These are phyloP conservation scores for Aureobasidium mangrovei DNA, from an alignment of 2,329 filamentous ascomycete genomes.

Conservation along the genomic window DNA sequence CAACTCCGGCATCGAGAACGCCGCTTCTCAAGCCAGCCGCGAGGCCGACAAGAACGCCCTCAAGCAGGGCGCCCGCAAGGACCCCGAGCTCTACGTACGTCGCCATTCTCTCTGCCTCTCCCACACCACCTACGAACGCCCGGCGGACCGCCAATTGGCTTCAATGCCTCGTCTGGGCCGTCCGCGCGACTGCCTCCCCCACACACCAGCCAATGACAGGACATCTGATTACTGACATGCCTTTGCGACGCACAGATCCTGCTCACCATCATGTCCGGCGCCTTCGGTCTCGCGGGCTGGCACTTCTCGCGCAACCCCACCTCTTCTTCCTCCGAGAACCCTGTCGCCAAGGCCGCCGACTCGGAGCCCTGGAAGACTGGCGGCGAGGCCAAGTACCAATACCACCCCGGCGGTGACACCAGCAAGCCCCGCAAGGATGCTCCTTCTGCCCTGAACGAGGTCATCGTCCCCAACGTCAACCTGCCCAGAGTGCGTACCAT, in stretches of 20 bases:
- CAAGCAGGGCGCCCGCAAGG: constrained; percentile 56
- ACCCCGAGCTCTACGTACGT: constrained; percentile 67
- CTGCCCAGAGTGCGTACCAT: constrained; percentile 64
- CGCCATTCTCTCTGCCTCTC: neutral
- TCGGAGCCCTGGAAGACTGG: constrained; percentile 88
- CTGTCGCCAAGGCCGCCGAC: constrained; percentile 62
- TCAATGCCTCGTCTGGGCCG: neutral
- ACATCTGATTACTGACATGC: neutral
- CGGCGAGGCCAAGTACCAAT: constrained; percentile 53
- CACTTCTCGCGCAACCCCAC: constrained; percentile 85
- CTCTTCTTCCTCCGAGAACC: constrained; percentile 68
- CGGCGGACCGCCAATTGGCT: neutral
- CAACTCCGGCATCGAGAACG: constrained; percentile 32
- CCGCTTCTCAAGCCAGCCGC: constrained; percentile 35
- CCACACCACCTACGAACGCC: neutral
- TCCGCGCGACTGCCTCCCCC: neutral
- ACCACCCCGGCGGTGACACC: constrained; percentile 71
- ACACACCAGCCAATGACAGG: neutral
- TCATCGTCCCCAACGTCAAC: constrained; percentile 87
- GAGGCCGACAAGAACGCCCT: constrained; percentile 38
- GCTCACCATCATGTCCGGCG: constrained; percentile 79
- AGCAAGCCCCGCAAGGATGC: constrained; percentile 72
- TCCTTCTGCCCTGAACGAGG: constrained; percentile 88
- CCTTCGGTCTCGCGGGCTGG: constrained; percentile 81
- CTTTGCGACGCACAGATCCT: constrained; percentile 60